Evolutionary conservation across 306 rosid genomes (phyloP).

Genomic region (Rubus idaeus): DNA sequence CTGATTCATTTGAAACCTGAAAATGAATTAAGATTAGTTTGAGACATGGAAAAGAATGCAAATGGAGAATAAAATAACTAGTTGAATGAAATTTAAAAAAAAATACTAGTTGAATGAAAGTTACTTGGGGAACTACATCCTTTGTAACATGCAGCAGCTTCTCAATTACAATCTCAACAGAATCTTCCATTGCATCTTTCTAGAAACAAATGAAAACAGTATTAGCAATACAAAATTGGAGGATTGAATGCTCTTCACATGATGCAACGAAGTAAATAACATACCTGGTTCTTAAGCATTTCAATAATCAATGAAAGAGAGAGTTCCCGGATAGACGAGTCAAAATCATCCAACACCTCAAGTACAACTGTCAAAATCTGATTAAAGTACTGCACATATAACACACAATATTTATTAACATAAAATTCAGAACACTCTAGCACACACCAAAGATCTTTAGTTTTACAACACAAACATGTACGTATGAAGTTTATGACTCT

Average conservation of each 20-base stretch:
- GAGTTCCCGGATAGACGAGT: conserved; percentile 77
- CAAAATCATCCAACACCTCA: conserved; percentile 90
- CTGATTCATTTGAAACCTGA: conserved; percentile 93
- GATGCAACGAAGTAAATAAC: background rate
- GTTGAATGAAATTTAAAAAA: background rate
- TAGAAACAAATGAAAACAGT: conserved; percentile 32
- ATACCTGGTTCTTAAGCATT: conserved; percentile 94
- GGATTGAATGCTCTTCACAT: background rate
- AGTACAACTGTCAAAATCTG: conserved; percentile 89
- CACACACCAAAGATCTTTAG: background rate
- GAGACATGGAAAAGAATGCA: conserved; percentile 18
- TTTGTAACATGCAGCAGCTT: conserved; percentile 87
- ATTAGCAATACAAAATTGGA: conserved; percentile 1
- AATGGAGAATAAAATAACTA: conserved; percentile 3
- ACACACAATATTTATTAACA: conserved; percentile 32
- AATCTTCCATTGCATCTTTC: conserved; percentile 92
- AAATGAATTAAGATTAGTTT: conserved; percentile 24
- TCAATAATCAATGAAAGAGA: conserved; percentile 73
- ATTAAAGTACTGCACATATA: conserved; percentile 86
- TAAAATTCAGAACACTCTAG: background rate
- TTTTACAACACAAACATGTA: background rate
- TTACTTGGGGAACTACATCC: conserved; percentile 77
- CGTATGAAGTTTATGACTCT: background rate
- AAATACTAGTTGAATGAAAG: background rate
- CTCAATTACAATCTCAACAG: conserved; percentile 90